Evolutionary conservation across 2,329 filamentous ascomycete species (phyloP).

Genomic region (Penicillium sp.): DNA sequence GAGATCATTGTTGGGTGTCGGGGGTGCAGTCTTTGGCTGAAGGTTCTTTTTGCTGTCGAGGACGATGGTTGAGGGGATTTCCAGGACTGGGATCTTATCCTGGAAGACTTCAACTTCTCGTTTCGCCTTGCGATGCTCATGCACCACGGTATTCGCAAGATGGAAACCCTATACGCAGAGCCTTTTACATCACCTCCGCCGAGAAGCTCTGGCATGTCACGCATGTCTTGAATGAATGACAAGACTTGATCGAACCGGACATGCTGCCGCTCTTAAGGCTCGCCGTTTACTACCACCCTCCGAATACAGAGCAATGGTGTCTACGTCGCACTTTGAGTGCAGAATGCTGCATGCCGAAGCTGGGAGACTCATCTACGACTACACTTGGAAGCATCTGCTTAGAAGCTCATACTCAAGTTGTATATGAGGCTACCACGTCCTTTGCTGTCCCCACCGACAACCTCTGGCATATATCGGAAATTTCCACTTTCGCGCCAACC

Average conservation of each 20-base stretch:
- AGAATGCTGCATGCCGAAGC: background rate
- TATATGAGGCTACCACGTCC: background rate
- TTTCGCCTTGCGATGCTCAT: no score
- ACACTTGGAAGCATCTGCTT: background rate
- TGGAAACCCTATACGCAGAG: background rate
- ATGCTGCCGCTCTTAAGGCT: background rate
- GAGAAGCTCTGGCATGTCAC: background rate
- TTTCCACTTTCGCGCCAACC: background rate
- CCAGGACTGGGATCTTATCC: background rate
- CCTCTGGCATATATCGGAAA: background rate
- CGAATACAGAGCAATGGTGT: background rate
- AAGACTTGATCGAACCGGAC: background rate
- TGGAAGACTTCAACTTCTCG: background rate
- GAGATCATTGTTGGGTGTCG: conserved; percentile 58
- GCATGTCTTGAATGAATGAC: background rate
- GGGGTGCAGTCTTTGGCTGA: conserved; percentile 61
- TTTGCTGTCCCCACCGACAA: background rate
- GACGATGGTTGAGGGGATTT: conserved; percentile 26
- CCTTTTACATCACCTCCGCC: background rate
- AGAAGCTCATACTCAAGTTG: background rate
- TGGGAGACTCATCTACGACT: background rate
- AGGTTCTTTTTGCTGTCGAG: conserved; percentile 52
- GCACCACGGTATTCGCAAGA: no score
- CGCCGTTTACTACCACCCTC: background rate
- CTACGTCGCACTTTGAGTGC: background rate